Evolutionary conservation across 2,329 filamentous ascomycete genomes (phyloP), one percentile per base, ranked within the genome.

Genomic region (Ophiosphaerella narmari): DNA sequence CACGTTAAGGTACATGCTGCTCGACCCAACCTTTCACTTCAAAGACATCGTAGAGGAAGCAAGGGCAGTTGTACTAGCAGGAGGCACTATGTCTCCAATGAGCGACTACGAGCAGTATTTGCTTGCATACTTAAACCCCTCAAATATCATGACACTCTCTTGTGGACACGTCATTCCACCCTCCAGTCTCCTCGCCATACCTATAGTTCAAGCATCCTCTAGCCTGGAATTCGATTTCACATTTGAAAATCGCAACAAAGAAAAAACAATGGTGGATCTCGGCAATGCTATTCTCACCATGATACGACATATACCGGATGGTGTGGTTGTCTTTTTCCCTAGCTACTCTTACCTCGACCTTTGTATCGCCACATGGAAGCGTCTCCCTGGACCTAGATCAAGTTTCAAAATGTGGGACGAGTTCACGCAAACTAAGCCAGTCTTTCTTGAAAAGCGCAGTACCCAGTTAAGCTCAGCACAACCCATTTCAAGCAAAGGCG

Each of bases 31-130:
- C 0, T 86, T 93, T 63, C 90, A 95, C 59, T 97, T 99, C 73
- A 88, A 88, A 7, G 89, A 92, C 9, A 88, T 97, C 43, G 90
- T 93, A 2, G 86, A 90, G 26, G 86, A 89, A 54, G 91, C 94
- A 0, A 82, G 91, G 50, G 90, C 93, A 2, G 89, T 99, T 3
- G 88, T 99, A 36, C 78, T 99, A 3, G 94, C 92, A 0, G 94
- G 94, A 50, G 94, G 94, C 18, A 99, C 94, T 23, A 97, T 99
- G 94, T 96, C 94, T 2, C 94, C 94, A 0, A 96, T 97, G 78
- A 84, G 87, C 21, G 94, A 97, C 74, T 99, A 96, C 73, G 86
- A 83, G 32, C 82, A 88, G 4, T 90, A 97, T 63, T 80, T 99
- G 0, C 94, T 99, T 55, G 89, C 93, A 0, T 87, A 89, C 41